Conservation (phyloP, 192 early-diverging fungal species). For the Anaeromyces robustus region DNA sequence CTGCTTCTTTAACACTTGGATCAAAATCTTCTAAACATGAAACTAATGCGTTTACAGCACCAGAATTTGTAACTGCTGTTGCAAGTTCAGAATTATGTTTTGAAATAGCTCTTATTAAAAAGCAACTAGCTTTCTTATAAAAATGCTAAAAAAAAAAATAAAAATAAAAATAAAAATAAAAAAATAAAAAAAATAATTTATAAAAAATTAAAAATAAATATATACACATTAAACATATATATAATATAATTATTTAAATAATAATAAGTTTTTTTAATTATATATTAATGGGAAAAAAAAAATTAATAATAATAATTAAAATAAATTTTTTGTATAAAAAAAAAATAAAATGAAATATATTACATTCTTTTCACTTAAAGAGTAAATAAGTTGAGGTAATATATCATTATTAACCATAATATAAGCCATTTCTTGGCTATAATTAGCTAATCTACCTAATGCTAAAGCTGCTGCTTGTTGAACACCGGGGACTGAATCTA, state of each 20-base stretch:
- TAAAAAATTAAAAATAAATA: not conserved
- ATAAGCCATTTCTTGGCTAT: conserved; percentile 35
- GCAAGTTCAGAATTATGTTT: conserved; percentile 38
- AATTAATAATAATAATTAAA: not conserved
- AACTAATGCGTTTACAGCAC: conserved; percentile 29
- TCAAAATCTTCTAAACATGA: conserved; percentile 44
- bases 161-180: not conserved
- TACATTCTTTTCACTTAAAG: conserved; percentile 32
- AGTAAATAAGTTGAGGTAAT: conserved; percentile 32
- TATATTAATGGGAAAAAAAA: too few species aligned
- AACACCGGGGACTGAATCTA: conserved; percentile 35
- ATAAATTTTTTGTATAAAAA: not conserved
- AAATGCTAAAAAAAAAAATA: conserved; percentile 18
- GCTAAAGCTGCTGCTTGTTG: conserved; percentile 44
- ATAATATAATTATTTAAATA: too few species aligned
- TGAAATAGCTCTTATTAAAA: conserved; percentile 35
- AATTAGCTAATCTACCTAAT: conserved; percentile 35
- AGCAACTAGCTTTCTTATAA: conserved; percentile 40
- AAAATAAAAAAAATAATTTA: not conserved
- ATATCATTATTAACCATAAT: conserved; percentile 35
- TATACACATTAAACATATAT: too few species aligned
- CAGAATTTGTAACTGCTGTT: conserved; percentile 29
- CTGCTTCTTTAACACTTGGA: conserved; percentile 38
- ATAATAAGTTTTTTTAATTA: too few species aligned
- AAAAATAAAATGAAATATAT: not conserved